Percentiles rank a stretch among this genome's conserved stretches.
Conservation (phyloP, 495 filamentous ascomycete species). For the Neurospora sp. region DNA sequence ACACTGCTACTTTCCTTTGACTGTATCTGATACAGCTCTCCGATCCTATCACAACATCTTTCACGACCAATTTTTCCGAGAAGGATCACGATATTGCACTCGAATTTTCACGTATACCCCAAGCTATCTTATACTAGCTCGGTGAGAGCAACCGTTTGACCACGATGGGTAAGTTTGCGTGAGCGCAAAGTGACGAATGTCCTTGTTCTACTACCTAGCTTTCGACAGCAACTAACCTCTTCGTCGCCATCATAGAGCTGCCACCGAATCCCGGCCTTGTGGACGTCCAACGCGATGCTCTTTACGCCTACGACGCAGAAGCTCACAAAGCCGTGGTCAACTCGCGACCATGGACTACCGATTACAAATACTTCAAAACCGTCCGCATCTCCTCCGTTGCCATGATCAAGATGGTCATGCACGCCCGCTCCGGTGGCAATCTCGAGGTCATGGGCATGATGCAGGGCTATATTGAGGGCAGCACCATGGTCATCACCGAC, state of each 20-base stretch:
- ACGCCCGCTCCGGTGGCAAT: constrained; percentile 82
- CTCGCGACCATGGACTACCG: constrained; percentile 65
- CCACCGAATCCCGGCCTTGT: constrained; percentile 47
- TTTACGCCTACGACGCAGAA: constrained; percentile 67
- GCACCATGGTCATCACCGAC: constrained; percentile 87
- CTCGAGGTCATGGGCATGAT: constrained; percentile 98
- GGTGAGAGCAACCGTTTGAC: not conserved
- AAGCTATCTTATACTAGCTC: not conserved
- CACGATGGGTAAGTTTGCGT: not conserved
- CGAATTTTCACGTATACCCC: not conserved
- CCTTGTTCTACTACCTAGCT: not conserved
- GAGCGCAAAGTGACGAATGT: not conserved
- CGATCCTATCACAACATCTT: not conserved
- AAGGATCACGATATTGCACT: not conserved
- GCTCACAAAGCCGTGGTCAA: constrained; percentile 51
- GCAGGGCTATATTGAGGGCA: constrained; percentile 82
- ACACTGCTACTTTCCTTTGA: not conserved
- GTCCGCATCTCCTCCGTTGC: constrained; percentile 91
- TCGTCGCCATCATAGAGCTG: constrained; percentile 49
- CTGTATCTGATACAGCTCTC: not conserved
- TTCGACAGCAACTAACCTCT: not conserved
- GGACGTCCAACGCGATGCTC: constrained; percentile 76
- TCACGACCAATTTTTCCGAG: not conserved
- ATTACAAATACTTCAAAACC: constrained; percentile 83
- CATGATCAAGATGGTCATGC: constrained; percentile 98